These are phyloP conservation scores for Solanum piurae DNA, from an alignment of 257 asterid genomes.

Conservation along the genomic window DNA sequence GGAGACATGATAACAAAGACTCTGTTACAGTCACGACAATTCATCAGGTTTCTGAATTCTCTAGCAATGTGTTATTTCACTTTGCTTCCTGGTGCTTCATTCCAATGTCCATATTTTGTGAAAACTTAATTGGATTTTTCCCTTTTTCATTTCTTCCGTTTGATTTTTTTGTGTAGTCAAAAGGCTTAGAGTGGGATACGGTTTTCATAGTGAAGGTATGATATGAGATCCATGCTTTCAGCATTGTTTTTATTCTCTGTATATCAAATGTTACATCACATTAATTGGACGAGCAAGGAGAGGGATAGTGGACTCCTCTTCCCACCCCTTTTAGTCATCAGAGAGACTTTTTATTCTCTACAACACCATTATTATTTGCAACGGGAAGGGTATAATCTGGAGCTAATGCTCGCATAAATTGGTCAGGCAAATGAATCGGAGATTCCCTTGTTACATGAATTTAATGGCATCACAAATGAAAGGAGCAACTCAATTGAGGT, in stretches of 20 bases:
- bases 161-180: slow-evolving; percentile 51
- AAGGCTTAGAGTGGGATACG: slow-evolving; percentile 98
- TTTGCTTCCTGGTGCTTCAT: slow-evolving; percentile 2
- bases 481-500: slow-evolving; percentile 69
- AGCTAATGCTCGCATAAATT: slow-evolving; percentile 9
- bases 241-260: background rate
- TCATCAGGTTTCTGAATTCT: slow-evolving; percentile 67
- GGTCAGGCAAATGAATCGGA: slow-evolving; percentile 85
- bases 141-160: background rate
- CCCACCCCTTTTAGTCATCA: background rate
- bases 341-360: background rate
- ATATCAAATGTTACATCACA: background rate
- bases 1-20: slow-evolving; percentile 70
- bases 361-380: background rate
- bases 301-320: background rate
- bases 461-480: slow-evolving; percentile 50
- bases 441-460: slow-evolving; percentile 88
- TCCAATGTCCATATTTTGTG: background rate
- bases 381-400: background rate
- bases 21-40: slow-evolving; percentile 95
- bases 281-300: background rate
- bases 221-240: slow-evolving; percentile 4
- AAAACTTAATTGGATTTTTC: background rate
- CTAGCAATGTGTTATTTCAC: background rate
- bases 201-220: slow-evolving; percentile 95